Conservation (phyloP, 768 basidiomycete genomes). For the Naganishia kalamii region DNA sequence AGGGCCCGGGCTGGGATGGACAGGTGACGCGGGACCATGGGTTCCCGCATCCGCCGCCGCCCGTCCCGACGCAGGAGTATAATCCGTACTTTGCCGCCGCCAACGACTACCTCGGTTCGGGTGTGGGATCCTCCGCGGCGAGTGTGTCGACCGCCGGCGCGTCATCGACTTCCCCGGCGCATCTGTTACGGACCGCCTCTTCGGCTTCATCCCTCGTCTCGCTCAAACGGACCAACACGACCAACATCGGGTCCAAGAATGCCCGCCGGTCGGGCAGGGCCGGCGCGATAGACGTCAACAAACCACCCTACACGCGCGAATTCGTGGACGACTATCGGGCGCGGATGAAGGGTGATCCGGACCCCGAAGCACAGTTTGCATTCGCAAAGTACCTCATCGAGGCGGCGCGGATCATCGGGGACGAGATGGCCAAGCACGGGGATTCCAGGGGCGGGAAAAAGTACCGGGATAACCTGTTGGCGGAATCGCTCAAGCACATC, state of each 20-base stretch:
- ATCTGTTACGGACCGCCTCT: slow-evolving; percentile 28
- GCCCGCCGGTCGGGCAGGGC: slow-evolving; percentile 39
- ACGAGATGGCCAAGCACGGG: slow-evolving; percentile 54
- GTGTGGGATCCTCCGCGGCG: slow-evolving; percentile 18
- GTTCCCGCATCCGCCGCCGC: slow-evolving; percentile 1
- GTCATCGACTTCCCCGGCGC: slow-evolving; percentile 25
- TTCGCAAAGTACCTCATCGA: slow-evolving; percentile 99
- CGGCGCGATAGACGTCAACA: slow-evolving; percentile 46
- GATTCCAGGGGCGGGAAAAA: slow-evolving; percentile 68
- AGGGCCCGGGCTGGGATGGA: slow-evolving; percentile 3
- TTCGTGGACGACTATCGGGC: slow-evolving; percentile 97
- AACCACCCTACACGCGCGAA: slow-evolving; percentile 76
- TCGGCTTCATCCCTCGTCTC: slow-evolving; percentile 37
- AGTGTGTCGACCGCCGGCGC: background rate
- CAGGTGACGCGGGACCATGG: background rate
- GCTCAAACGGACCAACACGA: slow-evolving; percentile 36
- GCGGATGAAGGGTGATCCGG: slow-evolving; percentile 93
- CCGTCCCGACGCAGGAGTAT: slow-evolving; percentile 30
- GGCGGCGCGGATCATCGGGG: slow-evolving; percentile 65
- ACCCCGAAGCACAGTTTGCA: slow-evolving; percentile 93
- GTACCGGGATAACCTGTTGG: slow-evolving; percentile 78
- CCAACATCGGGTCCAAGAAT: slow-evolving; percentile 43
- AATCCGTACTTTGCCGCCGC: slow-evolving; percentile 46
- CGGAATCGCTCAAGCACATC: slow-evolving; percentile 84
- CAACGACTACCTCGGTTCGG: slow-evolving; percentile 42